These are phyloP conservation scores for Tylopilus sp. DNA, from an alignment of 768 basidiomycete species.

Conservation along the genomic window DNA sequence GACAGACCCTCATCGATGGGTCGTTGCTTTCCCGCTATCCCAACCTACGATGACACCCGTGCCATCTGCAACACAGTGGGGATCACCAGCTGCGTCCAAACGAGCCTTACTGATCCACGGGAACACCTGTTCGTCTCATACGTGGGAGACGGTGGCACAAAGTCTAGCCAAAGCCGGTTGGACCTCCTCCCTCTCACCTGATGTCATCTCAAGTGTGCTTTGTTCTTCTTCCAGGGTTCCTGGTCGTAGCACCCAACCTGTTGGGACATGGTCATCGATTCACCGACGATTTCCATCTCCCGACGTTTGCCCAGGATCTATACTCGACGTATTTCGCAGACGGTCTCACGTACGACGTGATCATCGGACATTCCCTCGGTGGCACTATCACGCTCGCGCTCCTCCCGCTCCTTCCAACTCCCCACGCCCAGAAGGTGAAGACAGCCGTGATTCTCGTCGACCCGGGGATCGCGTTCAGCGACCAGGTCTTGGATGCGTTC, in stretches of 20 bases:
- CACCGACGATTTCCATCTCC: slow-evolving; percentile 10
- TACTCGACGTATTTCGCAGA: slow-evolving; percentile 13
- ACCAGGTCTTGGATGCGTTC: not conserved
- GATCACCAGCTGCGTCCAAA: slow-evolving; percentile 11
- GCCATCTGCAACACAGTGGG: slow-evolving; percentile 17
- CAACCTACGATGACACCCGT: slow-evolving; percentile 7
- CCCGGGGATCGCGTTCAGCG: slow-evolving; percentile 6
- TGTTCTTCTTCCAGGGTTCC: not conserved
- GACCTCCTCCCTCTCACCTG: not conserved
- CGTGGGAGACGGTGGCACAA: slow-evolving; percentile 11
- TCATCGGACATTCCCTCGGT: slow-evolving; percentile 18
- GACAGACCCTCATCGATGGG: not conserved
- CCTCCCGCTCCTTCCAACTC: slow-evolving; percentile 6
- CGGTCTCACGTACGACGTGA: slow-evolving; percentile 11
- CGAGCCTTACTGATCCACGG: slow-evolving; percentile 17
- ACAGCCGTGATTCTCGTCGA: slow-evolving; percentile 14
- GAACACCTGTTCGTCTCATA: slow-evolving; percentile 12
- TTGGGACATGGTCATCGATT: slow-evolving; percentile 14
- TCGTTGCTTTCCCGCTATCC: too few relatives aligned
- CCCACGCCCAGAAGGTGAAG: not conserved
- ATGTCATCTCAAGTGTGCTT: not conserved
- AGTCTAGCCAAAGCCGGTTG: slow-evolving; percentile 9
- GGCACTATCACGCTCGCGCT: slow-evolving; percentile 9
- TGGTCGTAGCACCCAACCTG: slow-evolving; percentile 13
- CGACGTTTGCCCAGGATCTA: slow-evolving; percentile 12